A percentile compares a stretch with the other conserved stretches of the same genome.
phyloP scores from a whole-genome alignment of 768 basidiomycete species.

The Rhodocollybia butyracea region DNA sequence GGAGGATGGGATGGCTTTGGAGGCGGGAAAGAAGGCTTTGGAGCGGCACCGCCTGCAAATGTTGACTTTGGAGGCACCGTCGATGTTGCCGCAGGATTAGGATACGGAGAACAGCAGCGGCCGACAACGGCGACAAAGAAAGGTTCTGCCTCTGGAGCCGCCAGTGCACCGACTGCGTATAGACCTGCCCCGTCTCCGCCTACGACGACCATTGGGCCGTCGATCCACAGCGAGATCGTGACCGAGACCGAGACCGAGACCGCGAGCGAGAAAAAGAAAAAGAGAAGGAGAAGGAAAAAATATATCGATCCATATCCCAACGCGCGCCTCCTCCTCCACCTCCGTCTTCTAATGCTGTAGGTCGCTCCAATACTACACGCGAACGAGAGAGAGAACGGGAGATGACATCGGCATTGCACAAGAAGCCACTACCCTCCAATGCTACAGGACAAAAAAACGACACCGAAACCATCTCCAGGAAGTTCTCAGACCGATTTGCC shows the following conservation, averaged over 20 bases:
- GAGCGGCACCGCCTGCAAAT: no score
- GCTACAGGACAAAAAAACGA: no score
- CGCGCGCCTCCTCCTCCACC: conserved; percentile 66
- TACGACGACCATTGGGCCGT: conserved; percentile 69
- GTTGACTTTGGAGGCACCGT: conserved; percentile 16
- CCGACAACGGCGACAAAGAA: conserved; percentile 46
- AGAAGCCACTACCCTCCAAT: conserved; percentile 28
- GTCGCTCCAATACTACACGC: conserved; percentile 68
- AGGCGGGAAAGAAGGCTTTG: no score
- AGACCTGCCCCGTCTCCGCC: conserved; percentile 79
- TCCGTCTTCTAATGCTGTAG: conserved; percentile 42
- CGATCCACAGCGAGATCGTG: no score
- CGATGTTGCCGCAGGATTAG: conserved; percentile 15
- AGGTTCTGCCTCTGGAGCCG: no score
- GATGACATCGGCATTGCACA: conserved; percentile 51
- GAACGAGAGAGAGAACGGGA: conserved; percentile 24
- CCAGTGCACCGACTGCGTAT: conserved; percentile 51
- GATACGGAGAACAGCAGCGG: conserved; percentile 24
- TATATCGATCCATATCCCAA: conserved; percentile 86
- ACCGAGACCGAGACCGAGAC: no score
- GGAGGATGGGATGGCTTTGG: conserved; percentile 79
- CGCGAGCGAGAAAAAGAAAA: no score
- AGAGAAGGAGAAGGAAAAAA: no score
- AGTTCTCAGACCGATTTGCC: conserved; percentile 59
- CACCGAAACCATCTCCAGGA: conserved; percentile 51